Evolutionary conservation across 1,284 basidiomycete genomes (phyloP), one percentile per base, ranked within the genome.

Genomic region (Papiliotrema fonsecae): DNA sequence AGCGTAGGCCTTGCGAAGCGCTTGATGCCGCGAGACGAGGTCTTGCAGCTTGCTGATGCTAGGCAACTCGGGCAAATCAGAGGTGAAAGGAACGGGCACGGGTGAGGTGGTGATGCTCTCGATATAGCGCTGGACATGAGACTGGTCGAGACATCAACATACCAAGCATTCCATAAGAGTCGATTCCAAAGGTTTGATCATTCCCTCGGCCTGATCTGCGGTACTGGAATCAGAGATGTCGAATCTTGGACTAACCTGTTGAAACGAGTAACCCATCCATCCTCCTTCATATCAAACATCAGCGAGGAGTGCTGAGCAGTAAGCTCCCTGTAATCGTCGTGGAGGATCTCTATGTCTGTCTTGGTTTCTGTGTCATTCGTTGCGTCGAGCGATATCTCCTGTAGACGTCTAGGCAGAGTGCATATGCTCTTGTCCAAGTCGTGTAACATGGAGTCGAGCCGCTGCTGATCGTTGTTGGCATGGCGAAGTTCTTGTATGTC

Each of bases 151-250:
- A n/a, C 21, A 28, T 18, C 13, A 13, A 51, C 61, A 49, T 19
- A 67, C 67, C 14, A 51, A 51, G 27, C 64, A 61, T 14, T 63
- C 64, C 10, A 27, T 39, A 34, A 64, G 38, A 36, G 62, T 68
- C 69, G 91, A 94, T 75, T 96, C 88, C 55, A 97, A 73, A 62
- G 88, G 90, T 25, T 84, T 82, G 89, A 97, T 93, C 91, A 97
- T 94, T 25, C 87, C 88, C 65, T 93, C 87, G 28, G 91, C 91
- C 71, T 97, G 92, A 55, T 88, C 84, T 13, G 68, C 69, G 1
- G 70, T 63, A 3, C 69, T 73, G 47, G 3, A 28, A 47, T 51
- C 37, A 52, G 47, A 10, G 16, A 16, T n/a, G 25, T 9, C 11
- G 21, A 28, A 24, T 9, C 19, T 25, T 7, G 14, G 22, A 91